Evolutionary conservation across 2,329 filamentous ascomycete genomes (phyloP), one percentile per base, ranked within the genome.

Genomic region (Juglanconis oblonga): DNA sequence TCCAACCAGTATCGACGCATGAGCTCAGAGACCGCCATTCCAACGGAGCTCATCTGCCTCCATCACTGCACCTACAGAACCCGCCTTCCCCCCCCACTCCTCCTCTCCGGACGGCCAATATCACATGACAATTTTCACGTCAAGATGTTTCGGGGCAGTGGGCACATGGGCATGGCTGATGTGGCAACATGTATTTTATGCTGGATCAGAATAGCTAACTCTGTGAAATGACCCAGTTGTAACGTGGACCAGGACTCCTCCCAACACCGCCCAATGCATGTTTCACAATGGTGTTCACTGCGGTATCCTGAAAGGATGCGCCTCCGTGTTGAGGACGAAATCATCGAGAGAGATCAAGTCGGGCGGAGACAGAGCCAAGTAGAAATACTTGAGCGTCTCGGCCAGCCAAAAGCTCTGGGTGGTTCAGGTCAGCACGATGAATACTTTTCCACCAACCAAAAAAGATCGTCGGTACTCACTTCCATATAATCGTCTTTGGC

Each of bases 321-420:
- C 84, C 73, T 87, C 84, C 0, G 84, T 87, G 68, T 87, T 86
- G 62, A 89, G 75, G 42, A 89, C 86, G 79, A 82, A 89, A 53
- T 88, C 85, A 70, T 90, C 87, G 57, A 90, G 74, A 68, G 82
- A 88, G 44, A 89, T 76, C n/a, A 88, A 74, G 56, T 81, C 78
- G 0, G 89, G 87, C 59, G 87, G 74, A 17, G 86, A 86, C 71
- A 90, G 96, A 52, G 96, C 80, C 62, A 97, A 73, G 71, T 92
- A 97, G 66, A 95, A 96, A 70, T 96, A 96, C 79, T 96, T 97
- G 66, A 97, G 78, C 44, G 92, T 97, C 80, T 97, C 92, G 3
- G 90, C 90, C 62, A 92, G 80, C 91, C 92, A 97, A 73, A 96
- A 96, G 69, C 89, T 93, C 77, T 96, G 89, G 89, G 93, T 92